phyloP scores from a whole-genome alignment of 2,329 filamentous ascomycete species.

The Byssoonygena ceratinophila region DNA sequence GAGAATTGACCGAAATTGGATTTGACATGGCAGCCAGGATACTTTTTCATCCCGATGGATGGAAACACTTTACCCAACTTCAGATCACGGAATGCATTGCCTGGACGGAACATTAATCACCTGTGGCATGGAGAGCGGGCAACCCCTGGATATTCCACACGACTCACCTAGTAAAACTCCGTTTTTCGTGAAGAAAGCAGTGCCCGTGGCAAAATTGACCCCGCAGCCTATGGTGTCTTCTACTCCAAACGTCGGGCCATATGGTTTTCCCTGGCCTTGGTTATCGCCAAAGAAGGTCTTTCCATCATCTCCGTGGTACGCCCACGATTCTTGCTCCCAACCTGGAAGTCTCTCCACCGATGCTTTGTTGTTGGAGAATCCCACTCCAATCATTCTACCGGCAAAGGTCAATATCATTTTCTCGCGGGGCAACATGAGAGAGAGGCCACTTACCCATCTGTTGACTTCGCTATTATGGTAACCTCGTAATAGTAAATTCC shows the following conservation, averaged over 20 bases:
- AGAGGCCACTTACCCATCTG: constrained; percentile 49
- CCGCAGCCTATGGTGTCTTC: constrained; percentile 55
- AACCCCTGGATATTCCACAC: not conserved
- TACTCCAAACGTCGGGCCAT: constrained; percentile 50
- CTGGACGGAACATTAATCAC: constrained; percentile 34
- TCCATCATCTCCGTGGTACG: constrained; percentile 57
- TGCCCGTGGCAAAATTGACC: constrained; percentile 52
- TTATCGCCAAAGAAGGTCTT: constrained; percentile 51
- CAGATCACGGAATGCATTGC: constrained; percentile 42
- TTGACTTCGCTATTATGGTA: constrained; percentile 54
- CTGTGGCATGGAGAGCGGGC: not conserved
- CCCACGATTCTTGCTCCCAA: constrained; percentile 57
- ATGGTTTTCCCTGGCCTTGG: constrained; percentile 44
- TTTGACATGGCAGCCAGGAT: constrained; percentile 46
- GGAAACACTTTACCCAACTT: constrained; percentile 40
- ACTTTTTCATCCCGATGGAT: constrained; percentile 55
- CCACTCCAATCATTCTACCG: constrained; percentile 42
- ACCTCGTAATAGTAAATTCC: constrained; percentile 92
- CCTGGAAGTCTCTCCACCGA: constrained; percentile 52
- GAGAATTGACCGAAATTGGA: constrained; percentile 58
- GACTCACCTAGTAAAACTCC: constrained; percentile 46
- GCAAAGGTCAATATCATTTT: constrained; percentile 27
- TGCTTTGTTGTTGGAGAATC: constrained; percentile 51
- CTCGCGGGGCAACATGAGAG: constrained; percentile 6
- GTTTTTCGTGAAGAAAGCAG: constrained; percentile 57